Evolutionary conservation across 768 basidiomycete species (phyloP), one percentile per base, ranked within the genome.

Genomic region (Flagelloscypha sp.): DNA sequence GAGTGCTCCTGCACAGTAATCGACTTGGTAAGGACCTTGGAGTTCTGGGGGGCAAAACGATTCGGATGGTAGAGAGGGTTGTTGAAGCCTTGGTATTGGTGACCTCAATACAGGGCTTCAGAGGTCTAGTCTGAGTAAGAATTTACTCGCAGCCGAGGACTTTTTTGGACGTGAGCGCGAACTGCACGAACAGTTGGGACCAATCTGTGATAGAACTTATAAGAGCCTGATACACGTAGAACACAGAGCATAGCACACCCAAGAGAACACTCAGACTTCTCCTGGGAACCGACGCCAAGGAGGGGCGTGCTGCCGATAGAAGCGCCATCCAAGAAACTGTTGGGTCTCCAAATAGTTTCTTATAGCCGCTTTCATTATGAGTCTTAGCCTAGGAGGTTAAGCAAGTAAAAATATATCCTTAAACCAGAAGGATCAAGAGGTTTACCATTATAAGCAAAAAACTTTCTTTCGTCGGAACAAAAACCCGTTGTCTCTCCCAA

Each of bases 291-390:
- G 7, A 36, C 20, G 7, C 13, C 22, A 19, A 12, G 20, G 17
- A 36, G n/a, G 15, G 22, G 19, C 7, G 35, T 16, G 7, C 24
- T 10, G 11, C 15, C 15, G n/a, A n/a, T n/a, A n/a, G n/a, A n/a
- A n/a, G n/a, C 19, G 18, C 65, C 63, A 35, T 68, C 61, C 2
- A 68, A 59, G 36, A 62, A 65, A 19, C 65, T 50, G 33, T 54
- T 64, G 0, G 59, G 1, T 35, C 43, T 0, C 66, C 66, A 3
- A 36, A 42, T 10, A 66, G 44, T 6, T 66, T 45, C 1, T 59
- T 55, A 31, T 58, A 65, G 22, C 64, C 57, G 0, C 63, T 65
- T 1, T 53, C 50, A 38, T 68, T 68, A 34, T 50, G 55, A 6
- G 66, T 57, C 21, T 54, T 55, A 1, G 62, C 60, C 64, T 65